Evolutionary conservation across 176 grass and related monocot species (phyloP), one percentile per base, ranked within the genome.

Genomic region (Triticum timopheevii): DNA sequence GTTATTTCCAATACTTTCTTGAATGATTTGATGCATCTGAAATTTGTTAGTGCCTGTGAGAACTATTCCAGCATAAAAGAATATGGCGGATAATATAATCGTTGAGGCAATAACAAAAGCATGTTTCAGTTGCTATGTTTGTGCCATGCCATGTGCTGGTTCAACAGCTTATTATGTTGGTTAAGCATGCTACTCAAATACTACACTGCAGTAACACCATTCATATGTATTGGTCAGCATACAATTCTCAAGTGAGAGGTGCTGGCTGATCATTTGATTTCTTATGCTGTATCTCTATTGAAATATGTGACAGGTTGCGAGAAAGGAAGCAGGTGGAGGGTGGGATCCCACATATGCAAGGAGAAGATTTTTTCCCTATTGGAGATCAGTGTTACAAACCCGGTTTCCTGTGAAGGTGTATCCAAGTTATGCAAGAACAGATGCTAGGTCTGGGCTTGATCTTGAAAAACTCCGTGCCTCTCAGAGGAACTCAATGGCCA

Each of bases 391-490:
- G 3, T 73, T 73, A 45, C 70, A 25, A 25, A 6, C 70, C 70
- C n/a, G 39, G 39, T 25, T 73, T 73, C 70, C 38, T 73, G 1
- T 73, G 17, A 76, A 3, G 56, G 38, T 84, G 24, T 75, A 76
- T 84, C 70, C 82, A 75, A 1, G 19, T 11, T 65, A 84, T 84
- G 70, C 82, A 84, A 17, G 4, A 30, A 8, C 31, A 72, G 66
- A 83, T 82, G 4, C 65, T 38, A 82, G 20, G 66, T 30, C 52
- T 73, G 34, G n/a, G 49, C 81, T 56, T 82, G 19, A 82, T 58
- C 3, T 27, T 73, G 34, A 71, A 61, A 22, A 61, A 3, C 30
- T 56, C 28, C 20, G 3, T 69, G 20, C 10, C 28, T 54, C 11
- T 54, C 3, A 20, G 58, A 49, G 39, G 3, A 59, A 10, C 20